Evolutionary conservation across 305 asterid species (phyloP).

Genomic region (Rubia peregrina): DNA sequence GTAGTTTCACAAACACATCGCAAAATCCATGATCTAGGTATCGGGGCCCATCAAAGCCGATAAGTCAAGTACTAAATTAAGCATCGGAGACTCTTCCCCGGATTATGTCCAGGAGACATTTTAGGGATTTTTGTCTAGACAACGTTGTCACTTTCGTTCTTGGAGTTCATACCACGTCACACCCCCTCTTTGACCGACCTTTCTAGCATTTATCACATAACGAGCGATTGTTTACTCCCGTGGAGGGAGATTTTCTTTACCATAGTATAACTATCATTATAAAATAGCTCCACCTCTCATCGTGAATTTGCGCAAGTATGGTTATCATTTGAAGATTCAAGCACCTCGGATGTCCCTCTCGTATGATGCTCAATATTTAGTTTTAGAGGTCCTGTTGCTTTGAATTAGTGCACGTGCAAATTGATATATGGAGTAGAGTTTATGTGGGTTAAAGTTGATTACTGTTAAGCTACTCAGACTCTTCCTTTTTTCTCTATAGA

Average conservation of each 20-base stretch:
- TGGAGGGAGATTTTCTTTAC: too few relatives aligned
- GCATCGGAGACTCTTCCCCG: too few relatives aligned
- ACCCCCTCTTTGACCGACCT: constrained; percentile 61
- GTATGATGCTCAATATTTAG: constrained; percentile 66
- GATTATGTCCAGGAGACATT: too few relatives aligned
- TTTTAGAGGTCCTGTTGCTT: constrained; percentile 49
- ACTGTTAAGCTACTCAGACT: background rate
- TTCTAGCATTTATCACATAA: constrained; percentile 89
- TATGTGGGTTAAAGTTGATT: background rate
- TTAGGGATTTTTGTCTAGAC: too few relatives aligned
- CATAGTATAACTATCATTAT: too few relatives aligned
- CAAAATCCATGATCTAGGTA: too few relatives aligned
- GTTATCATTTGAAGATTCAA: constrained; percentile 61
- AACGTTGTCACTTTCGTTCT: too few relatives aligned
- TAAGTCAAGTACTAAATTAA: too few relatives aligned
- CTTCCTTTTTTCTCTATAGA: constrained; percentile 4
- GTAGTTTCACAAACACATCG: too few relatives aligned
- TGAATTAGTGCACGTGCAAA: constrained; percentile 20
- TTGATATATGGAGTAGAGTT: constrained; percentile 3
- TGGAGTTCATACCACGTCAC: too few relatives aligned
- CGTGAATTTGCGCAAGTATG: constrained; percentile 45
- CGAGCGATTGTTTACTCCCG: constrained; percentile 53
- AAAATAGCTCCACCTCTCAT: background rate
- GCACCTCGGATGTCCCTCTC: constrained; percentile 95
- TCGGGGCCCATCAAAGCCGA: too few relatives aligned